Evolutionary conservation across 495 filamentous ascomycete genomes (phyloP), one percentile per base, ranked within the genome.

Genomic region (Elaphomyces granulatus): DNA sequence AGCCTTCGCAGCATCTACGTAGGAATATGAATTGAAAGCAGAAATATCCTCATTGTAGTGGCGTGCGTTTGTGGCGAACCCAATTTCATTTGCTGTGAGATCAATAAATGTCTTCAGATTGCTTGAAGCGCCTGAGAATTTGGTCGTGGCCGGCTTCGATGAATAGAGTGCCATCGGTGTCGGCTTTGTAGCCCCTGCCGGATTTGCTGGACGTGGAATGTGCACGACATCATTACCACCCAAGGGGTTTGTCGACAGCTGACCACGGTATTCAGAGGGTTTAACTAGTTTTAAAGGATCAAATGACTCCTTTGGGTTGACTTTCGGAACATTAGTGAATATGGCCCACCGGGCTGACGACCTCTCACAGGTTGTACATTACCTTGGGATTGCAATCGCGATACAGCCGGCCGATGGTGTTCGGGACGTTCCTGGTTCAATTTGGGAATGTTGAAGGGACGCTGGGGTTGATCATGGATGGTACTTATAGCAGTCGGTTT

Each of bases 1-100:
- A 2, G 87, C 85, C 49, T 88, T 80, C 18, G 67, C 67, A 0
- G 78, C 65, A 49, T 93, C 83, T 0, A 92, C 77, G 52, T 84
- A 92, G 3, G 72, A 61, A 37, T 73, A 72, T 34, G 72, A 71
- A 39, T 84, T 78, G 35, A 55, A 50, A 3, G 60, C 53, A 6
- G 63, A 63, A 40, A 70, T 68, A 1, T 44, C 52, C 12, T 59
- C 49, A 1, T 34, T 32, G 42, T 56, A 47, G 14, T 41, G 32
- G 14, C 18, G 33, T n/a, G 44, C 43, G 33, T 51, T 57, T 1
- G 46, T 46, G 17, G 53, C 41, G 20, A 47, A 51, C 3, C 42
- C 39, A 16, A 51, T 52, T 36, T 60, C 54, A 2, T 47, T 36
- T 15, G 41, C 37, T 10, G 69, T 70, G 10, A 72, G 42, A 45